Percentiles rank a stretch among this genome's conserved stretches.
These are phyloP conservation scores for Poronia punctata DNA, from an alignment of 495 filamentous ascomycete genomes.

Conservation along the genomic window DNA sequence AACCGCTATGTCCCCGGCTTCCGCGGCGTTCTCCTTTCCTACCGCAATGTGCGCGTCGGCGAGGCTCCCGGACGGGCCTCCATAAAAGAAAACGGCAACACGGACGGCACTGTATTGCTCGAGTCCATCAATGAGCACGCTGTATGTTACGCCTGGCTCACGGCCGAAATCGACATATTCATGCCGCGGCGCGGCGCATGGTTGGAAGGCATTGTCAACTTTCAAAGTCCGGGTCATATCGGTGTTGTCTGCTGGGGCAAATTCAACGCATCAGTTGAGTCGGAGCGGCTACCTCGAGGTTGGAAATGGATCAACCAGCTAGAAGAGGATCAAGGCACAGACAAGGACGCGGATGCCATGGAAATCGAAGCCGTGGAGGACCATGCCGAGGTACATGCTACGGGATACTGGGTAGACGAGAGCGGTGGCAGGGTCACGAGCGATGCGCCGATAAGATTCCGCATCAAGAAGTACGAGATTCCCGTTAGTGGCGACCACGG, in stretches of 20 bases:
- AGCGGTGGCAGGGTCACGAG: constrained; percentile 28
- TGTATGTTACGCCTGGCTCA: constrained; percentile 40
- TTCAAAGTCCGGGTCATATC: constrained; percentile 43
- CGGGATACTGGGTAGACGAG: constrained; percentile 42
- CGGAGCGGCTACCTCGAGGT: constrained; percentile 34
- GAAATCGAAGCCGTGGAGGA: constrained; percentile 14
- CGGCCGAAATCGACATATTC: constrained; percentile 39
- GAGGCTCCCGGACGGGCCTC: constrained; percentile 33
- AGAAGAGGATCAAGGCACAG: constrained; percentile 18
- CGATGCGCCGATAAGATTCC: constrained; percentile 35
- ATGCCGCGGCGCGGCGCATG: constrained; percentile 38
- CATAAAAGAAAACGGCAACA: constrained; percentile 31
- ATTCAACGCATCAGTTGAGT: constrained; percentile 46
- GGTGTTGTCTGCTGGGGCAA: constrained; percentile 43
- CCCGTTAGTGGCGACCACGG: constrained; percentile 42
- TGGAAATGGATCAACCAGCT: constrained; percentile 40
- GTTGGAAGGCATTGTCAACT: constrained; percentile 42
- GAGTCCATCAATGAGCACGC: constrained; percentile 39
- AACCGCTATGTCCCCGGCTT: constrained; percentile 41
- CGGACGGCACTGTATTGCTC: constrained; percentile 23
- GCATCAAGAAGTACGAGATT: constrained; percentile 45
- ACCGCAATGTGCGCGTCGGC: constrained; percentile 39
- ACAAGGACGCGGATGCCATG: constrained; percentile 8
- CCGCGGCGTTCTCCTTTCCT: constrained; percentile 38
- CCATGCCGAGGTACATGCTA: constrained; percentile 37